Base-by-base conservation (phyloP, 2,329 filamentous ascomycete species). In the Colletotrichum higginsianum region DNA sequence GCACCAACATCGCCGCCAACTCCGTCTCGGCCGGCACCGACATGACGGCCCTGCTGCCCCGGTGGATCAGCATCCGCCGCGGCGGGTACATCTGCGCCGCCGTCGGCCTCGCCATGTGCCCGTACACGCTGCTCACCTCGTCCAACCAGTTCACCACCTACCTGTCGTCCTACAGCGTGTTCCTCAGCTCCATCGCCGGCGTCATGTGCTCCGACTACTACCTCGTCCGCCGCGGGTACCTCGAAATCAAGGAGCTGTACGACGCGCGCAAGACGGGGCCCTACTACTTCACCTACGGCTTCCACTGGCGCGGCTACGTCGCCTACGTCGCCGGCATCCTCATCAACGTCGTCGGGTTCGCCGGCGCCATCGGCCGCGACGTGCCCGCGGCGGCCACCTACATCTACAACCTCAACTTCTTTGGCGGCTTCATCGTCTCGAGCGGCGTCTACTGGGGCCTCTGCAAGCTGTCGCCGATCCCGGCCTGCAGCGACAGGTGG, bases 161-260 rank as follows among this genome's bases (percentile, higher is more conserved):
- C 79, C 90, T 98, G 0, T 96, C 93, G 0, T 93, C 95, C 1
- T 98, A 98, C 84, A 95, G 93, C 3, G 94, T 98, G 67, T 98
- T 98, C 83, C 88, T 98, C n/a, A 95, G 93, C 71, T 94, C 93
- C 53, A 97, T 98, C 74, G 95, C 94, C 0, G 95, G 95, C n/a
- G 94, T 97, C 74, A 96, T 98, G 84, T 86, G 95, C 72, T 89
- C 87, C 75, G 95, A 98, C 81, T 98, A 98, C 85, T 98, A 97
- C 82, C 73, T 93, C 67, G 93, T 98, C 6, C 92, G 95, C 69
- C 91, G 88, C 70, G 95, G 95, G 6, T 97, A 95, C 79, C 86
- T 96, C 2, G 90, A 95, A 75, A 86, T 96, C 75, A 91, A 90
- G 77, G 91, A 94, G 66, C 88, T 98, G 0, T 98, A 97, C 84